Base-by-base conservation (phyloP, 1,284 basidiomycete species). In the Exobasidium rhododendri region DNA sequence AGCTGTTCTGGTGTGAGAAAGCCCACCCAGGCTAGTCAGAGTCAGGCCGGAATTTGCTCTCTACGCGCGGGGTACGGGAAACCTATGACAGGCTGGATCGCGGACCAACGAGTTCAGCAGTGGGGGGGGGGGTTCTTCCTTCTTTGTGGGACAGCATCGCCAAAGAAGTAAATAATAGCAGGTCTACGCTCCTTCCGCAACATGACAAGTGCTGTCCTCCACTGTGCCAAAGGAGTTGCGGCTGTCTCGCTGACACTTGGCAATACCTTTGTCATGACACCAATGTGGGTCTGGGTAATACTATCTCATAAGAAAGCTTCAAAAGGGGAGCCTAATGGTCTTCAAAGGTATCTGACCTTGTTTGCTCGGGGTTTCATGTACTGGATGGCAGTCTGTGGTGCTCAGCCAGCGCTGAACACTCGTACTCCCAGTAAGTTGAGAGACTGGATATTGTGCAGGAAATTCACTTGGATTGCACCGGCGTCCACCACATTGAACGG, bases 381-480 rank as follows among this genome's bases (percentile, higher is more conserved):
- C 28, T 44, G 40, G 52, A 17, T 35, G 22, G 29, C 52, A 3
- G 29, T 30, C n/a, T 26, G n/a, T 43, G 40, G 40, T n/a, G 20
- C 24, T 35, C 22, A 55, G 28, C 52, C 52, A 24, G 40, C 3
- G 22, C 4, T 44, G 3, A 29, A 44, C 30, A 55, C 52, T 3
- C 20, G 52, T 20, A 35, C 31, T 20, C 52, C 52, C 22, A 30
- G 24, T 22, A 29, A 17, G 17, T 26, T 55, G 22, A 4, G 52
- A 20, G 52, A 55, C 30, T 44, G 52, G 32, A 2, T 55, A 4
- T 26, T 55, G 13, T 55, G 52, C 28, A 14, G 52, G 22, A 35
- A 31, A 35, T 55, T 55, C 28, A 31, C 52, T 5, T 55, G 52
- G 52, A 55, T 55, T 44, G 17, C n/a, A 44, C 52, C 52, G 17